Base-by-base conservation (phyloP, 768 basidiomycete genomes). In the Boletus bicolor region DNA sequence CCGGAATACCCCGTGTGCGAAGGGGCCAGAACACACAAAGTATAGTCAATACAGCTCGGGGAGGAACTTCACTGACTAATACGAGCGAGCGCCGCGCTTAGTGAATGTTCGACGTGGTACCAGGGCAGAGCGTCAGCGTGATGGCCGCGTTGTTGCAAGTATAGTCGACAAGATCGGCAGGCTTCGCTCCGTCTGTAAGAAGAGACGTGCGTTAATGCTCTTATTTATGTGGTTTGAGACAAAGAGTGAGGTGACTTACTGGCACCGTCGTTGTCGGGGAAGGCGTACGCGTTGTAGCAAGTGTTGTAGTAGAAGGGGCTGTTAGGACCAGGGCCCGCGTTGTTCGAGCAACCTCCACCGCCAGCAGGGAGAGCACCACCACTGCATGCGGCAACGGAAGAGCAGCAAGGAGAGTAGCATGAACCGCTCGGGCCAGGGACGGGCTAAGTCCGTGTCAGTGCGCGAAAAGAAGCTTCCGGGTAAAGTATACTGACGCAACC, bases 251-350 rank as follows among this genome's bases (percentile, higher is more conserved):
- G 6, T 7, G 30, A 58, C 66, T 49, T 48, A 72, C 68, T 0
- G 4, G 68, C 37, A 19, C 70, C 70, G 17, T 72, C 70, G 38
- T 70, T 70, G 56, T 70, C 70, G 21, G 68, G 68, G 64, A 70
- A 70, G 24, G 68, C 68, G 10, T 72, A 72, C 32, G 70, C 68
- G 21, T 72, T 70, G 56, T 48, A 56, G 54, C 68, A 72, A 5
- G 57, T 58, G 28, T 30, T 3, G 21, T 72, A 61, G 54, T 68
- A 72, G 66, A 70, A 70, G 26, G 57, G 1, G 19, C 68, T 72
- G 59, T 72, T 45, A 5, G 68, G 68, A 30, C 68, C 68, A 14
- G 68, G 68, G 9, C 70, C 70, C 0, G 56, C 70, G 11, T 68
- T 64, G 53, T 60, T 58, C 28, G 10, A 21, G 45, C 70, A 72